Conservation (phyloP, 768 basidiomycete genomes). For the Boletus pseudo-olivaceus region DNA sequence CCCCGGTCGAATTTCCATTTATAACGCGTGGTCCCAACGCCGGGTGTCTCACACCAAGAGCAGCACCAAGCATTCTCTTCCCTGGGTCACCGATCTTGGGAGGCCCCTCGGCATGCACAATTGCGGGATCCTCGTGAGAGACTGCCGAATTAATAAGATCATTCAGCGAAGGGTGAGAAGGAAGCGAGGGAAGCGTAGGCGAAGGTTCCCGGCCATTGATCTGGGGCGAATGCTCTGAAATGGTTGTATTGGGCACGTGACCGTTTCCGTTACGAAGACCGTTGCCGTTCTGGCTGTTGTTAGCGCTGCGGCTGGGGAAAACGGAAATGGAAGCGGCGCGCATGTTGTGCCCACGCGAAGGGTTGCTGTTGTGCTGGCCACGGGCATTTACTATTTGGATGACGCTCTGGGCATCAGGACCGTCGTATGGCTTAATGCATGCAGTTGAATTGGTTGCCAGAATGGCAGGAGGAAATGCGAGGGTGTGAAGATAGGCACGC, state of each 20-base stretch:
- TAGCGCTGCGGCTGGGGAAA: constrained; percentile 51
- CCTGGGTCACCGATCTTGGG: constrained; percentile 86
- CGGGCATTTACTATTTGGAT: constrained; percentile 82
- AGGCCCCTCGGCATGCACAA: constrained; percentile 49
- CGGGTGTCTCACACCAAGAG: constrained; percentile 81
- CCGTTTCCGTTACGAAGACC: constrained; percentile 28
- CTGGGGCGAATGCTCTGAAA: constrained; percentile 48
- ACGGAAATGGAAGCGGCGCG: constrained; percentile 67
- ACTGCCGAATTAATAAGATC: constrained; percentile 75
- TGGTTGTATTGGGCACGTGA: constrained; percentile 40
- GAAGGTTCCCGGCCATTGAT: constrained; percentile 65
- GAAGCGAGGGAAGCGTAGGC: constrained; percentile 76
- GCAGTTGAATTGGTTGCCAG: constrained; percentile 54
- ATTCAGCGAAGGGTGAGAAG: constrained; percentile 81
- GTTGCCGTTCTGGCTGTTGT: constrained; percentile 35
- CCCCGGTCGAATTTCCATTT: constrained; percentile 36
- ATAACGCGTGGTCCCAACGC: constrained; percentile 60
- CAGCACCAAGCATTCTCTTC: constrained; percentile 85
- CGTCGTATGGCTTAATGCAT: constrained; percentile 87
- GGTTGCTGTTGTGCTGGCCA: constrained; percentile 54
- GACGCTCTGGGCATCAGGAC: constrained; percentile 83
- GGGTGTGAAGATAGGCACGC: constrained; percentile 71
- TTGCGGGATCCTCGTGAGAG: constrained; percentile 61
- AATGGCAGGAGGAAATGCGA: constrained; percentile 76
- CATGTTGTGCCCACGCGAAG: constrained; percentile 67